Conservation (phyloP, 2,329 filamentous ascomycete genomes). For the Didymella sp. region DNA sequence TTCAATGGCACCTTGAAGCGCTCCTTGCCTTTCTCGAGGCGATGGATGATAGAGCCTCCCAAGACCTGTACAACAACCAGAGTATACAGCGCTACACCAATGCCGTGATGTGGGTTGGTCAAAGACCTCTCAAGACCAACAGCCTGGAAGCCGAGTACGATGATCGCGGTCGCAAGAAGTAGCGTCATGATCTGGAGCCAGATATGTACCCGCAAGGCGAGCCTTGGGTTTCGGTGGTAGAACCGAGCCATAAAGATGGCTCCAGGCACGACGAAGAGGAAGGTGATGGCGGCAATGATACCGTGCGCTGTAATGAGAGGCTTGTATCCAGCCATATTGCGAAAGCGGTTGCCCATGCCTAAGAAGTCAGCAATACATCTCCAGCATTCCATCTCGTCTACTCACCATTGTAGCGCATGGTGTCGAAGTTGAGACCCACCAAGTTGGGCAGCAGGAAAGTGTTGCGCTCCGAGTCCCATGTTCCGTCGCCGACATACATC, state of each 20-base stretch:
- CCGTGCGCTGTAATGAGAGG: constrained; percentile 73
- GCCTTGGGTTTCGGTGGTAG: constrained; percentile 66
- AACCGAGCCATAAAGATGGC: constrained; percentile 79
- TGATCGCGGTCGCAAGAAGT: constrained; percentile 71
- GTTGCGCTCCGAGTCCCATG: constrained; percentile 80
- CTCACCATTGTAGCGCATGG: constrained; percentile 83
- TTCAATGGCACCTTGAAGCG: constrained; percentile 64
- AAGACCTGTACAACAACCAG: constrained; percentile 74
- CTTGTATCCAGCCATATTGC: constrained; percentile 72
- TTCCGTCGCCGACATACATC: constrained; percentile 81
- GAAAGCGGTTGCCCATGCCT: constrained; percentile 86
- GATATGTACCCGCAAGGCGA: constrained; percentile 72
- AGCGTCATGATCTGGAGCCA: constrained; percentile 75
- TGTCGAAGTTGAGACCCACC: constrained; percentile 77
- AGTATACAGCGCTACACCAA: constrained; percentile 79
- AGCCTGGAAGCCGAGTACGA: constrained; percentile 78
- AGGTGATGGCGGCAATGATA: constrained; percentile 73
- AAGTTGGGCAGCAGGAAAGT: constrained; percentile 80
- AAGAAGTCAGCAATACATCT: constrained; percentile 22
- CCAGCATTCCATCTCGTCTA: not conserved
- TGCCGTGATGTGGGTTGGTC: constrained; percentile 85
- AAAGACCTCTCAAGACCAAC: constrained; percentile 75
- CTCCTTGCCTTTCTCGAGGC: constrained; percentile 60
- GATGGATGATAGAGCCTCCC: constrained; percentile 70
- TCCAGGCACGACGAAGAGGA: constrained; percentile 74